Evolutionary conservation across 192 early-diverging fungal species (phyloP).

Genomic region (Coemansia reversa): DNA sequence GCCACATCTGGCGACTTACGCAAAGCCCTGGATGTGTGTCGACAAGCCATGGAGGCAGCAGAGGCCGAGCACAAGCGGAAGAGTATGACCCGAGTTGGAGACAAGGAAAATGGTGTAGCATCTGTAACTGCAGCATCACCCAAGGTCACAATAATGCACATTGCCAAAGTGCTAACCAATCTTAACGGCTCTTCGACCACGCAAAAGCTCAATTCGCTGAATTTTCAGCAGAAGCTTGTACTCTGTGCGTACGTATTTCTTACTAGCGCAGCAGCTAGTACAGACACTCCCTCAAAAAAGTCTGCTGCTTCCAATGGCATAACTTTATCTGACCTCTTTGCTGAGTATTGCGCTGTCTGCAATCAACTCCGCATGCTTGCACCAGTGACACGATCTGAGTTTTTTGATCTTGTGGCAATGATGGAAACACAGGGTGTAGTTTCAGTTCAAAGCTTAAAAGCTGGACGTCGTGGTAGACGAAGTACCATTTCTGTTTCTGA

Average conservation of each 20-base stretch:
- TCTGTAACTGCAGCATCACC: conserved; percentile 40
- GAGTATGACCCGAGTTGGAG: conserved; percentile 17
- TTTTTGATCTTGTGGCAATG: conserved; percentile 69
- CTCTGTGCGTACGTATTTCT: conserved; percentile 48
- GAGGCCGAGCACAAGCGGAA: conserved; percentile 65
- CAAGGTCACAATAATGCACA: conserved; percentile 79
- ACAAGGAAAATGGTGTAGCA: conserved; percentile 41
- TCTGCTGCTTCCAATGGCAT: conserved; percentile 47
- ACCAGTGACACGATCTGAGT: conserved; percentile 72
- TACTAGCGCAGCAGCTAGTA: conserved; percentile 30
- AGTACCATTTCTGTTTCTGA: conserved; percentile 30
- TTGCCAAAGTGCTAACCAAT: conserved; percentile 65
- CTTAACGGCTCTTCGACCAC: conserved; percentile 62
- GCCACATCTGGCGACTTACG: conserved; percentile 81
- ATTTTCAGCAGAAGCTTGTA: conserved; percentile 81
- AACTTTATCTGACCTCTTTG: conserved; percentile 41
- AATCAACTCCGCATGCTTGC: conserved; percentile 55
- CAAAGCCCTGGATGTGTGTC: conserved; percentile 78
- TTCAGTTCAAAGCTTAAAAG: conserved; percentile 23
- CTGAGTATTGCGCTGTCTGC: conserved; percentile 62
- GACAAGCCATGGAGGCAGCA: conserved; percentile 81
- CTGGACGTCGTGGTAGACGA: conserved; percentile 34
- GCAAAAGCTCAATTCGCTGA: conserved; percentile 68
- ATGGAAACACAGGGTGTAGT: conserved; percentile 74
- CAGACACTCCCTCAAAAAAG: conserved; percentile 55